Evolutionary conservation across 805 yeast genomes (phyloP).

Genomic region (Yamadazyma scolyti): DNA sequence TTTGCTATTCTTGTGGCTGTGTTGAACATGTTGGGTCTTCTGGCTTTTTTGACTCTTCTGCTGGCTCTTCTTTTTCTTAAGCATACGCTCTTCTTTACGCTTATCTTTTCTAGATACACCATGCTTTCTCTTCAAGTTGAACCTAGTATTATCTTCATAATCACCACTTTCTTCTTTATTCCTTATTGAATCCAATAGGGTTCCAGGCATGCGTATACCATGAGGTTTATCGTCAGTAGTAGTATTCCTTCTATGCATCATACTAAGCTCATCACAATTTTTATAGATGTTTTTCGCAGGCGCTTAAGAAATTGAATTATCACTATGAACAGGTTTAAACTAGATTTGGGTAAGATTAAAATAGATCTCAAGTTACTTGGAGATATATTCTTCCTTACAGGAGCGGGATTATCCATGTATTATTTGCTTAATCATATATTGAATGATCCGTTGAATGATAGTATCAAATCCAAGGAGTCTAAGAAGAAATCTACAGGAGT

Average conservation of each 20-base stretch:
- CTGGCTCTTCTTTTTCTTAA: constrained; percentile 29
- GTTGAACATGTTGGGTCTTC: constrained; percentile 6
- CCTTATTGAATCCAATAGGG: constrained; percentile 48
- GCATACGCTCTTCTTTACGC: constrained; percentile 30
- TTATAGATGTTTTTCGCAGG: background rate
- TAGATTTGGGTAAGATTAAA: constrained; percentile 36
- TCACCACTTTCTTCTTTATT: constrained; percentile 40
- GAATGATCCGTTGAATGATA: constrained; percentile 29
- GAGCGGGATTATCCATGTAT: constrained; percentile 70
- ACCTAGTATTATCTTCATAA: constrained; percentile 29
- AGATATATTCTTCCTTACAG: constrained; percentile 39
- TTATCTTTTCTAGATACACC: constrained; percentile 28
- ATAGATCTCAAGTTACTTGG: constrained; percentile 38
- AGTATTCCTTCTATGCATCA: constrained; percentile 4
- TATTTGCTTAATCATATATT: constrained; percentile 48
- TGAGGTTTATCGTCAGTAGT: constrained; percentile 25
- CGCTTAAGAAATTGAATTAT: background rate
- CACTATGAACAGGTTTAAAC: constrained; percentile 28
- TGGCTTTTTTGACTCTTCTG: constrained; percentile 7
- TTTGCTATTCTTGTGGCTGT: background rate
- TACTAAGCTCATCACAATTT: background rate
- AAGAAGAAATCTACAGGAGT: constrained; percentile 55
- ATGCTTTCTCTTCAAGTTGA: constrained; percentile 3
- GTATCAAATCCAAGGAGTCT: constrained; percentile 51
- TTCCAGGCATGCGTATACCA: constrained; percentile 55